Percentiles rank a stretch among this genome's conserved stretches.
phyloP scores from a whole-genome alignment of 768 basidiomycete genomes.

The Naganishia randhawae region DNA sequence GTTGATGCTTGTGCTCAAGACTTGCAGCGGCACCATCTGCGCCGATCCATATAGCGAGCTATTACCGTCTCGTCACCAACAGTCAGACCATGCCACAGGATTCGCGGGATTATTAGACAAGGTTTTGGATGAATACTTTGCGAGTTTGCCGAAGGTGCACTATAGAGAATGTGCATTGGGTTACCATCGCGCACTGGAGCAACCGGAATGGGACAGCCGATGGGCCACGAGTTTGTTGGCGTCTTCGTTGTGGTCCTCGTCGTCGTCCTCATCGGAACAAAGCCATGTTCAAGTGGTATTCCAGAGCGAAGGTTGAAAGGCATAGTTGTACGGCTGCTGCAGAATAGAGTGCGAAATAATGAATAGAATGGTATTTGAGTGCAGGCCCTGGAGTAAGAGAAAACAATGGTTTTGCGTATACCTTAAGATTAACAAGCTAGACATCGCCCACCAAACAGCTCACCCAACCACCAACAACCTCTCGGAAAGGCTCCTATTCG shows the following conservation, averaged over 20 bases:
- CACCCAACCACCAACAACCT: too few relatives aligned
- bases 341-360: too few relatives aligned
- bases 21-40: constrained; percentile 30
- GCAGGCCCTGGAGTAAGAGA: too few relatives aligned
- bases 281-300: not conserved
- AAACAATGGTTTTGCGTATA: too few relatives aligned
- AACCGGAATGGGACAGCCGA: constrained; percentile 25
- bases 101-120: constrained; percentile 21
- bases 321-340: too few relatives aligned
- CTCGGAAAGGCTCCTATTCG: too few relatives aligned
- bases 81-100: not conserved
- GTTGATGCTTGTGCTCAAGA: constrained; percentile 33
- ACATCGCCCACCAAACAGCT: too few relatives aligned
- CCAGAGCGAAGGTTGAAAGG: not conserved
- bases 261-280: not conserved
- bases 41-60: constrained; percentile 21
- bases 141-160: constrained; percentile 30
- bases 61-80: constrained; percentile 20
- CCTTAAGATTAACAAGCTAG: too few relatives aligned
- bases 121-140: constrained; percentile 31
- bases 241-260: not conserved
- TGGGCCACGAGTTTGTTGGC: not conserved
- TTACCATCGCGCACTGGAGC: constrained; percentile 27
- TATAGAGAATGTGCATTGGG: constrained; percentile 31
- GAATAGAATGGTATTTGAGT: too few relatives aligned